Base-by-base conservation (phyloP, 2,329 filamentous ascomycete species). In the Reticulascus tulasneorum region DNA sequence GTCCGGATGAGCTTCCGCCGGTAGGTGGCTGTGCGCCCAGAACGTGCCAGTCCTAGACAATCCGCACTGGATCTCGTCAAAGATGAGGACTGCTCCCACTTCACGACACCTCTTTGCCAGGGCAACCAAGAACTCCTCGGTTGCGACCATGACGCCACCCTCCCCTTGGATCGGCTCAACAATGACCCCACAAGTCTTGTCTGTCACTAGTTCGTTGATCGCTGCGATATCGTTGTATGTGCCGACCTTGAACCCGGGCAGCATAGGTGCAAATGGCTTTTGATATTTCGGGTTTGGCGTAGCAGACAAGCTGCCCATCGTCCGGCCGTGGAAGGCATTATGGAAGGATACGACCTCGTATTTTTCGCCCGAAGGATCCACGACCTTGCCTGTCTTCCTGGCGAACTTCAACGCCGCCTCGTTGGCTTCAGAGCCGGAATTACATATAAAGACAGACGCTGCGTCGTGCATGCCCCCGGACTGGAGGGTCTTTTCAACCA, bases 231-330 rank as follows among this genome's bases (percentile, higher is more conserved):
- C 84, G 56, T 98, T 97, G 69, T 82, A 94, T 7, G 69, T 82
- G 34, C 88, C 91, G 55, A 93, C 88, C 55, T 71, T 80, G 69
- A 95, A 97, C 3, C 93, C 93, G 0, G 93, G 91, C 2, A 98
- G 69, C 90, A 98, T 96, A 23, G 93, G 93, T 11, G 86, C 73
- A 57, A 98, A 98, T 0, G 93, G 93, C 50, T 83, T 79, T 66
- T 98, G 93, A 65, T 98, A 98, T 63, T 98, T 98, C 13, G 89
- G 87, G 66, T 97, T 98, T 30, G 90, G 93, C 6, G 93, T 98
- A 9, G 93, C 93, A n/a, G 87, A 94, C 28, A 98, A 68, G 39
- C 84, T 82, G 33, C 93, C 93, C 87, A 97, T 94, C 12, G 93
- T 97, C 40, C 93, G 84, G 51, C 93, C 93, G 63, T 98, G 93